Evolutionary conservation across 805 yeast genomes (phyloP), one percentile per base, ranked within the genome.

Genomic region (Ogataea nitratoaversa): DNA sequence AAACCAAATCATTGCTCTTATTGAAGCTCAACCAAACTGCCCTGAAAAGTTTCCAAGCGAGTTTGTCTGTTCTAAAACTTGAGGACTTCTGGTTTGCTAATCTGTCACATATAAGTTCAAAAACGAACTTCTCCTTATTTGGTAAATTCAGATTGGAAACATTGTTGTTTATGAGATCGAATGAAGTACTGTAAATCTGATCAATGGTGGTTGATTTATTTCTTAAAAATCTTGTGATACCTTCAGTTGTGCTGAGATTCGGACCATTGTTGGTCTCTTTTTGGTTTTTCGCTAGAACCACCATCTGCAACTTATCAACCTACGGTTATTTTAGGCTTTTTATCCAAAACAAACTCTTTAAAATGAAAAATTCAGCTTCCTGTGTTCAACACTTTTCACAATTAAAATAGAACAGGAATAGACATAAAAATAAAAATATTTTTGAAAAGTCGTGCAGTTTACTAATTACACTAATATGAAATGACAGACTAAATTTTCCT

Each of bases 61-160:
- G 51, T 1, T 53, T 40, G 39, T 63, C 59, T n/a, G 41, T 54
- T 49, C 71, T 78, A 66, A 78, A 79, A 5, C 53, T 45, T 2
- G 57, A 45, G n/a, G 59, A 56, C 34, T 68, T 69, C 8, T 47
- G 44, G 41, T 79, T 85, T 41, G 73, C 72, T 52, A 83, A 57
- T 40, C 89, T 65, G 52, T 82, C 87, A 37, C 76, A 67, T 1
- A 83, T 44, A 25, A 84, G 63, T 35, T 79, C 85, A 36, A 82
- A 65, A 3, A 82, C 61, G 47, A 84, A 84, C 1, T 60, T 53
- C 19, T 71, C 70, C 39, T 64, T 64, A 41, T 79, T 74, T 8
- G 89, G 90, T 12, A 84, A 67, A 40, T 66, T 70, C 2, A 76
- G 65, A 1, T 56, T 40, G 16, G 56, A 34, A 4, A 40, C 19